A percentile compares a stretch with the other conserved stretches of the same genome.
Conservation (phyloP, 305 asterid species). For the Fraxinus baroniana region DNA sequence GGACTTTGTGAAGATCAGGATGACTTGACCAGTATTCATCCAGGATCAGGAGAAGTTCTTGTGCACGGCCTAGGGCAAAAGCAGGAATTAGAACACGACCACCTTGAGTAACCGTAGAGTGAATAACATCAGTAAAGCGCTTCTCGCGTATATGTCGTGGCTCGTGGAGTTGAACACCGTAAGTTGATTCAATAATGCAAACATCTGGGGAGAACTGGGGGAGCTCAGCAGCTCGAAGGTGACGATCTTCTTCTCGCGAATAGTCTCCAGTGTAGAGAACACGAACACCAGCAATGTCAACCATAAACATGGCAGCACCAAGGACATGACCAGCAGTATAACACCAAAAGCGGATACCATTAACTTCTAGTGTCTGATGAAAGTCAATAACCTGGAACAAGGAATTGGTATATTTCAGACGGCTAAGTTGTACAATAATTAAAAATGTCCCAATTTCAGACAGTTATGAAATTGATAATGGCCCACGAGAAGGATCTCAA, state of each 20-base stretch:
- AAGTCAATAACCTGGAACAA: conserved; percentile 82
- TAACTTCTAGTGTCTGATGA: conserved; percentile 94
- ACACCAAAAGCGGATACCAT: conserved; percentile 97
- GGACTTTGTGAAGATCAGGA: conserved; percentile 73
- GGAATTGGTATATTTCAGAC: conserved; percentile 13
- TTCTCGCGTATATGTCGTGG: conserved; percentile 82
- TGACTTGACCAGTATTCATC: conserved; percentile 93
- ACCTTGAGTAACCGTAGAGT: conserved; percentile 75
- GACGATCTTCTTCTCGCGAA: conserved; percentile 96
- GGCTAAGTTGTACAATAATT: not conserved
- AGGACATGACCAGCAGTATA: conserved; percentile 99
- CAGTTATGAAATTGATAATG: conserved; percentile 26
- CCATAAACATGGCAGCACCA: conserved; percentile 99
- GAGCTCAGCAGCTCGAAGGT: conserved; percentile 94
- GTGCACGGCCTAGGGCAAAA: conserved; percentile 95
- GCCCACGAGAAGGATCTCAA: not conserved
- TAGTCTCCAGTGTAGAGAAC: conserved; percentile 98
- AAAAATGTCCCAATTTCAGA: not conserved
- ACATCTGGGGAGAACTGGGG: conserved; percentile 93
- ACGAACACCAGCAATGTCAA: conserved; percentile 94
- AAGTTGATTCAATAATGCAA: conserved; percentile 94
- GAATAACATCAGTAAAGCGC: conserved; percentile 89
- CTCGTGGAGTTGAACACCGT: conserved; percentile 89
- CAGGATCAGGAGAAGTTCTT: conserved; percentile 82
- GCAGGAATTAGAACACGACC: conserved; percentile 96